Conservation (phyloP, 768 basidiomycete species). For the Hygrophorus russula region DNA sequence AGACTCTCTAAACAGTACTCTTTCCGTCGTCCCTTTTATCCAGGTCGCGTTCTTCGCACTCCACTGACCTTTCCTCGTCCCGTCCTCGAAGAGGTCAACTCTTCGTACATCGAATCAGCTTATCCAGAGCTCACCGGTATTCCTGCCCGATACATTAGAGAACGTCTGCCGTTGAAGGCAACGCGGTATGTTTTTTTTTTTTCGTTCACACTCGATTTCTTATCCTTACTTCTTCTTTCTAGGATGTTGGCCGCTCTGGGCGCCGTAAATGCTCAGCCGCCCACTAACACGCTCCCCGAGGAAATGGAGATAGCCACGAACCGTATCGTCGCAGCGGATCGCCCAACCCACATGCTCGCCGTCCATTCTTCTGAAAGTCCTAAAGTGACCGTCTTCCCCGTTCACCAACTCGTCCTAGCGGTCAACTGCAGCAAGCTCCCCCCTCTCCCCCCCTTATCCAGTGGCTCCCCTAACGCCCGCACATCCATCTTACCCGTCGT, state of each 20-base stretch:
- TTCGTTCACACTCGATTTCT: slow-evolving; percentile 8
- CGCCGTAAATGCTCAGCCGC: slow-evolving; percentile 25
- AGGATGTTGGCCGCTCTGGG: slow-evolving; percentile 47
- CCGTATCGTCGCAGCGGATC: slow-evolving; percentile 13
- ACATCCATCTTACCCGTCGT: slow-evolving; percentile 51
- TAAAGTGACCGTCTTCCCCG: slow-evolving; percentile 40
- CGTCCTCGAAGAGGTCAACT: neutral
- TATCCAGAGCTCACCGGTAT: slow-evolving; percentile 54
- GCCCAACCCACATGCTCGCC: slow-evolving; percentile 48
- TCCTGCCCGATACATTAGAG: slow-evolving; percentile 58
- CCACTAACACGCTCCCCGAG: neutral
- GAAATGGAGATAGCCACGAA: neutral
- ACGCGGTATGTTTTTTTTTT: slow-evolving; percentile 25
- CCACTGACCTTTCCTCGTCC: neutral
- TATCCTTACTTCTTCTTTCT: slow-evolving; percentile 9
- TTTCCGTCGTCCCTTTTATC: too few species aligned
- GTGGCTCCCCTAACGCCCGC: neutral
- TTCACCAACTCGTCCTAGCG: slow-evolving; percentile 52
- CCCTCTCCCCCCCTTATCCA: slow-evolving; percentile 25
- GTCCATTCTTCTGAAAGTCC: slow-evolving; percentile 37
- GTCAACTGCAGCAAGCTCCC: slow-evolving; percentile 44
- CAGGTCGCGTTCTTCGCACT: too few species aligned
- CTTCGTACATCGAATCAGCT: slow-evolving; percentile 36
- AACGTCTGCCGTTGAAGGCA: slow-evolving; percentile 37
- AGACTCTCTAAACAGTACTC: too few species aligned